Percentiles rank a stretch among this genome's conserved stretches.
These are phyloP conservation scores for Saturnispora serradocipensis DNA, from an alignment of 805 yeast genomes.

Conservation along the genomic window DNA sequence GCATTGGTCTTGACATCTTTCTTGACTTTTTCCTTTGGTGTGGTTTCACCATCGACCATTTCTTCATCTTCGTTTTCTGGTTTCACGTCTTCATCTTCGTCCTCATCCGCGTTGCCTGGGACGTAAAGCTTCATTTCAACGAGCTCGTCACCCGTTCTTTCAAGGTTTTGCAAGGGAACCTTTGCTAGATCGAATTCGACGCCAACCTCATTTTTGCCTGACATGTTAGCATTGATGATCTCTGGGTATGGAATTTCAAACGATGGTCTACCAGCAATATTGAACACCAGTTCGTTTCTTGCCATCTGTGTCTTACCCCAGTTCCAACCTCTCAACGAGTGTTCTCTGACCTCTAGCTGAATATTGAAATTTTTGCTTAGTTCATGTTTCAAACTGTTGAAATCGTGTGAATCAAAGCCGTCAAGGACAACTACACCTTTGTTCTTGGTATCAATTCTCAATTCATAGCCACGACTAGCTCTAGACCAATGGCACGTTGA, in stretches of 20 bases:
- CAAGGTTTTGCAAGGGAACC: constrained; percentile 34
- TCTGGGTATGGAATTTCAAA: constrained; percentile 83
- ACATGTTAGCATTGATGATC: constrained; percentile 77
- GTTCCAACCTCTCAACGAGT: constrained; percentile 96
- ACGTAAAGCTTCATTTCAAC: constrained; percentile 91
- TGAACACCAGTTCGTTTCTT: constrained; percentile 80
- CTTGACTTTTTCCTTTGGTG: constrained; percentile 23
- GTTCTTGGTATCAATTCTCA: constrained; percentile 81
- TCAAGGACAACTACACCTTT: constrained; percentile 81
- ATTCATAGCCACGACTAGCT: constrained; percentile 85
- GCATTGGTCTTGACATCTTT: constrained; percentile 60
- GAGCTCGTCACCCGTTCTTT: constrained; percentile 84
- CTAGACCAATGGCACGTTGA: constrained; percentile 82
- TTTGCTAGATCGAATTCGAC: constrained; percentile 61
- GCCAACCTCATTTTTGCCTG: constrained; percentile 90
- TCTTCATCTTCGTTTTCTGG: constrained; percentile 9
- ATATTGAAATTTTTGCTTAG: constrained; percentile 67
- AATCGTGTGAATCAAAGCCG: constrained; percentile 85
- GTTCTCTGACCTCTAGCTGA: constrained; percentile 75
- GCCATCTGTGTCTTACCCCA: constrained; percentile 96
- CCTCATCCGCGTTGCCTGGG: constrained; percentile 66
- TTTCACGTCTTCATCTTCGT: constrained; percentile 29
- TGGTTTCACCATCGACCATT: constrained; percentile 21
- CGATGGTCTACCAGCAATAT: constrained; percentile 77
- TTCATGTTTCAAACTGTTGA: constrained; percentile 71